Evolutionary conservation across 441 rosid genomes (phyloP).

Genomic region (Euphorbia celastroides): DNA sequence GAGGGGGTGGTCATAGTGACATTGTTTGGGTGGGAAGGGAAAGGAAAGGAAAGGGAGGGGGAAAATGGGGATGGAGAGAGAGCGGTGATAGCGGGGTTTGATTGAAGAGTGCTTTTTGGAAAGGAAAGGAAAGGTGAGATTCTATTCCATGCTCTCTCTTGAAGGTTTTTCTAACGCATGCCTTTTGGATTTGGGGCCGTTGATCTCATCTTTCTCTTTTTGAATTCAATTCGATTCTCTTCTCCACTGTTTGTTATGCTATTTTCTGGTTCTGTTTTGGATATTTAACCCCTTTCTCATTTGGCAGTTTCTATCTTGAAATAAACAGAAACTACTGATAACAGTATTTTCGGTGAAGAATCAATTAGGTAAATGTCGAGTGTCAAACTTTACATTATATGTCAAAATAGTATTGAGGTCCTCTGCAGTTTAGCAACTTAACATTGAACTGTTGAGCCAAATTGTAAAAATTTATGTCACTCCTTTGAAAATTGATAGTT

Average conservation of each 20-base stretch:
- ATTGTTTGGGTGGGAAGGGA: conserved; percentile 16
- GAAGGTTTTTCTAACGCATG: conserved; percentile 26
- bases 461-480: no score
- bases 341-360: no score
- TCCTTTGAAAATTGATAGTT: no score
- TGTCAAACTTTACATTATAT: no score
- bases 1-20: conserved; percentile 52
- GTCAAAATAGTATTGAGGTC: no score
- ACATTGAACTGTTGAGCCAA: no score
- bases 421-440: no score
- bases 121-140: conserved; percentile 35
- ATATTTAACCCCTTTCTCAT: no score
- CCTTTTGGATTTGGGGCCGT: background rate
- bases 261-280: no score
- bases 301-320: no score
- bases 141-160: conserved; percentile 57
- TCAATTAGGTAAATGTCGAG: no score
- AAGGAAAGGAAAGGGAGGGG: background rate
- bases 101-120: background rate
- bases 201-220: background rate
- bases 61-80: background rate
- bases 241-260: background rate
- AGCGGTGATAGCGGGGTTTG: conserved; percentile 38
- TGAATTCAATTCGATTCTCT: background rate
- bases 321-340: no score